phyloP scores from a whole-genome alignment of 768 basidiomycete species.

The Mycena vitilis region DNA sequence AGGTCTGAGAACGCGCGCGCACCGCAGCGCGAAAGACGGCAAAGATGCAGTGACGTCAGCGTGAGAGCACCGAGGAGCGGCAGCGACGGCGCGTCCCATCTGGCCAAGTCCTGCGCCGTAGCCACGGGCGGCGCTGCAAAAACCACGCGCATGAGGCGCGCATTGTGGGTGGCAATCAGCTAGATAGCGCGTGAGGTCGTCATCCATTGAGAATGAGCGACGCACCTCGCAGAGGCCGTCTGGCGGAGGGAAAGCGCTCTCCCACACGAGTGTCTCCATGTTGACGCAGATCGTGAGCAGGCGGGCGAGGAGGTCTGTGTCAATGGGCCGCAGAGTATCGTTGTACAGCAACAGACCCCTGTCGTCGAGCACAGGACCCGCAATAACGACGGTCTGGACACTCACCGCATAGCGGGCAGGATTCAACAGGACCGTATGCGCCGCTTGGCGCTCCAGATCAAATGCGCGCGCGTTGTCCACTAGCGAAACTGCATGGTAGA shows the following conservation, averaged over 20 bases:
- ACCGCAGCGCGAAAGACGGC: slow-evolving; percentile 50
- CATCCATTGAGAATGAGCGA: slow-evolving; percentile 9
- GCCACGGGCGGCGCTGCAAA: slow-evolving; percentile 39
- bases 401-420: slow-evolving; percentile 44
- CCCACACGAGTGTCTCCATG: slow-evolving; percentile 49
- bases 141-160: slow-evolving; percentile 39
- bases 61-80: slow-evolving; percentile 44
- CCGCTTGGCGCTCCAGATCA: slow-evolving; percentile 25
- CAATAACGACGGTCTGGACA: slow-evolving; percentile 45
- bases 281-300: slow-evolving; percentile 38
- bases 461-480: slow-evolving; percentile 45
- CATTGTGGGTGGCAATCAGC: slow-evolving; percentile 40
- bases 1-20: slow-evolving; percentile 44
- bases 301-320: slow-evolving; percentile 32
- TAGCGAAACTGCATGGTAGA: slow-evolving; percentile 44
- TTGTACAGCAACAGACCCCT: slow-evolving; percentile 4
- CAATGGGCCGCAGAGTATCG: slow-evolving; percentile 31
- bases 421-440: slow-evolving; percentile 43
- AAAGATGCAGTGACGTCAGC: slow-evolving; percentile 43
- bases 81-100: slow-evolving; percentile 52
- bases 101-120: slow-evolving; percentile 36
- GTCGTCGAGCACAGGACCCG: slow-evolving; percentile 28
- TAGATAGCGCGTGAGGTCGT: slow-evolving; percentile 18
- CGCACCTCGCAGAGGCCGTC: slow-evolving; percentile 54
- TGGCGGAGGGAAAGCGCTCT: slow-evolving; percentile 46